Percentiles rank a stretch among this genome's conserved stretches.
These are phyloP conservation scores for Domatiomyces catenatus DNA, from an alignment of 2,329 filamentous ascomycete genomes.

Conservation along the genomic window DNA sequence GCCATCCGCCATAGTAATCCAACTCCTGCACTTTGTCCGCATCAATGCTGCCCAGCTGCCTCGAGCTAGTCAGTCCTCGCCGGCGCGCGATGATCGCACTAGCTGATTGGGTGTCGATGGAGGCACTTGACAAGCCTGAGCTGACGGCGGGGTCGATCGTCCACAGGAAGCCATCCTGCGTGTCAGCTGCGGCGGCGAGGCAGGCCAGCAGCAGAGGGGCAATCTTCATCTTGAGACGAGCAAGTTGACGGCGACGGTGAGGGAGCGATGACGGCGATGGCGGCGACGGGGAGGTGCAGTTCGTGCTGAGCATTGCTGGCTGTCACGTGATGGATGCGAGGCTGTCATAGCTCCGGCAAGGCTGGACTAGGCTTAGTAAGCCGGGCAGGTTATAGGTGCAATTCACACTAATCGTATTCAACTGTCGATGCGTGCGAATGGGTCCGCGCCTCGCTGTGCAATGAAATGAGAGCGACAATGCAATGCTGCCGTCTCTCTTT, in stretches of 20 bases:
- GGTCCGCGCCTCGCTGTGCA: not conserved
- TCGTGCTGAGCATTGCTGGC: not conserved
- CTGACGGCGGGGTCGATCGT: conserved; percentile 13
- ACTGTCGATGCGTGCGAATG: no score
- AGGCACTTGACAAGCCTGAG: conserved; percentile 8
- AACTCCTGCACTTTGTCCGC: conserved; percentile 41
- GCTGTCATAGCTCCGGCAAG: no score
- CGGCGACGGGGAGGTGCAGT: no score
- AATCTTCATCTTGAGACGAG: not conserved
- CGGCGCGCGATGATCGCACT: conserved; percentile 30
- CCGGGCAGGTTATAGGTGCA: no score
- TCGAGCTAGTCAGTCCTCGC: conserved; percentile 35
- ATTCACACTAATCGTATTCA: no score
- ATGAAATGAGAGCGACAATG: not conserved
- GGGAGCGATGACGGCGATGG: not conserved
- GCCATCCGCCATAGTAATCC: conserved; percentile 43
- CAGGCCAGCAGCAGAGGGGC: not conserved
- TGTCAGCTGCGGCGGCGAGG: conserved; percentile 4
- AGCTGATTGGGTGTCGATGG: conserved; percentile 20
- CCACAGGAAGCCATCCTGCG: conserved; percentile 16
- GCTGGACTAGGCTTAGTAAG: no score
- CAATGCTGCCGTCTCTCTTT: conserved; percentile 9
- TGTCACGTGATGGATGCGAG: no score
- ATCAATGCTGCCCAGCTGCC: conserved; percentile 25
- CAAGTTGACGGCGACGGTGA: not conserved